Base-by-base conservation (phyloP, 139 green algal species). In the Spirogloea muscicola region DNA sequence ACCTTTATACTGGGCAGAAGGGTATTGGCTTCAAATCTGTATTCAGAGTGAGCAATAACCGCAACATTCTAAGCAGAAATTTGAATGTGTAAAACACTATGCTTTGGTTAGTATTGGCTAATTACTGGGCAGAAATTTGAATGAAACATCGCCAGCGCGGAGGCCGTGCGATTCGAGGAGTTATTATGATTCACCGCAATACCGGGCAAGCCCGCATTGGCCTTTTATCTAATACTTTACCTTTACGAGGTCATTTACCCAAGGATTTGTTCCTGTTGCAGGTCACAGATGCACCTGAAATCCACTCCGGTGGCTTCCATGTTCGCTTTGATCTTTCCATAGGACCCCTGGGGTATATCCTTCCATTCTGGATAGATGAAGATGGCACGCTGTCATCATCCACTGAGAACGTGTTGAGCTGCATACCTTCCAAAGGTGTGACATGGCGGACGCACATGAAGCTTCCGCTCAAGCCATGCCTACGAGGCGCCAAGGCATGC, bases 171-270 rank as follows among this genome's bases (percentile, higher is more conserved):
- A 92, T 93, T 92, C 89, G 90, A 91, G 83, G 86, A 93, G 87
- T 93, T 94, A 94, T 93, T 85, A 94, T 93, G 88, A 91, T 88
- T 94, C 88, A 92, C 69, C 74, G 42, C 79, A 73, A 60, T 37
- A 55, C 74, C 75, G 79, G 85, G 16, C 41, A 39, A 52, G 41
- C 25, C 77, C 73, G 77, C 82, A 81, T 90, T 83, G 86, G 84
- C 82, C 84, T 92, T 92, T 88, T 88, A 92, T 94, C 90, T 92
- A 92, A 93, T 92, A 93, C n/a, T n/a, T n/a, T n/a, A n/a, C n/a
- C n/a, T n/a, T n/a, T n/a, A n/a, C n/a, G n/a, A n/a, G n/a, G n/a
- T n/a, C n/a, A n/a, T n/a, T n/a, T n/a, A n/a, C n/a, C n/a, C n/a
- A n/a, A n/a, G n/a, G n/a, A n/a, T n/a, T n/a, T n/a, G n/a, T n/a